Evolutionary conservation across 495 filamentous ascomycete genomes (phyloP), one percentile per base, ranked within the genome.

Genomic region (Daldinia decipiens): DNA sequence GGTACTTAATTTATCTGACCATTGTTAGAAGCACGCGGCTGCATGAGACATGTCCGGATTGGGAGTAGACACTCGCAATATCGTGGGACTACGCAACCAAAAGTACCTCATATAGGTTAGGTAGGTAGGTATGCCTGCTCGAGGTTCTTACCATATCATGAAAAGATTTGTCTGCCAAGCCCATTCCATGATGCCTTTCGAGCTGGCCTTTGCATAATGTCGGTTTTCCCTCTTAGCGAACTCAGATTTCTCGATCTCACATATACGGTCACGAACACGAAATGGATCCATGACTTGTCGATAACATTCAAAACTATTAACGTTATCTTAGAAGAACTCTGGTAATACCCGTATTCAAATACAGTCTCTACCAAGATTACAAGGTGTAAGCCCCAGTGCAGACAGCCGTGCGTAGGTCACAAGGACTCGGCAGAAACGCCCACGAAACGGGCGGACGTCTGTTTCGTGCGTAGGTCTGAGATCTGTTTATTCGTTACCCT

Each of bases 341-440:
- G 15, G 38, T 34, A 12, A 3, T 34, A 34, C 32, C 32, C 32
- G 38, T 40, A 40, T 40, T 58, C 54, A 51, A 8, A 21, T 32
- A 40, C 7, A 58, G 62, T 27, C 68, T 24, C 26, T 45, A 31
- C 58, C 58, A 52, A 66, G 21, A 71, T 66, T 71, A n/a, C 50
- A 50, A 60, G 61, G 68, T 21, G 34, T 53, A 26, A 45, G 19
- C 34, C 34, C 53, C 38, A 15, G 39, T 43, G 1, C n/a, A 40
- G 24, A 43, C 21, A 65, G 47, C 60, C 45, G 67, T 70, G 67
- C 60, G 67, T 61, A 27, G 55, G 54, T 53, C 34, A 32, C 12
- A 32, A 36, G 27, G 39, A 19, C 34, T 24, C 17, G 17, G 31
- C 1, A 32, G 56, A 57, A 47, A 39, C 29, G 38, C 12, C 31